phyloP scores from a whole-genome alignment of 805 yeast genomes.

The Barnettozyma pratensis region DNA sequence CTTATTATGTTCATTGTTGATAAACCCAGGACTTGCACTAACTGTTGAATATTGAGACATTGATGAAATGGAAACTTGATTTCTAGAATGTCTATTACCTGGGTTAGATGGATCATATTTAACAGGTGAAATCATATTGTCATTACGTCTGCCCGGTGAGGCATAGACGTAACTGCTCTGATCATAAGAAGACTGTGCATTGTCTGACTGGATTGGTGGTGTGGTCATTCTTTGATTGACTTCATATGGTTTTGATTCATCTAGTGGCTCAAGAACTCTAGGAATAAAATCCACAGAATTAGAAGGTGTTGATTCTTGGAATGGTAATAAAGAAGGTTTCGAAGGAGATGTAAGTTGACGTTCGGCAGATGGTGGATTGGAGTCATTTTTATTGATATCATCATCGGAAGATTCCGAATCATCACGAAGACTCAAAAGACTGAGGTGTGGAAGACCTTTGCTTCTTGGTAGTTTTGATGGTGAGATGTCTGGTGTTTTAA shows the following conservation, averaged over 20 bases:
- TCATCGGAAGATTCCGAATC: constrained; percentile 16
- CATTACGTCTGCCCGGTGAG: constrained; percentile 1
- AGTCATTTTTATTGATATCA: constrained; percentile 4
- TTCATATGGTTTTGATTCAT: constrained; percentile 8
- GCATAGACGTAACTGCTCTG: background rate
- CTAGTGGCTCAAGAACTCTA: constrained; percentile 9
- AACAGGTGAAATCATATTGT: background rate
- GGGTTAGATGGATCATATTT: background rate
- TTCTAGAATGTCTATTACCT: constrained; percentile 6
- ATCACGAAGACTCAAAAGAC: constrained; percentile 20
- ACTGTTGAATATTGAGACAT: constrained; percentile 22
- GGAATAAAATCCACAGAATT: constrained; percentile 4
- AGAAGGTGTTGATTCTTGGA: background rate
- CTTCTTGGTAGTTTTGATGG: constrained; percentile 24
- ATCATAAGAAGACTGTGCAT: background rate
- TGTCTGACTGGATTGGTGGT: background rate
- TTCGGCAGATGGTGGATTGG: background rate
- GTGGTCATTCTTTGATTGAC: constrained; percentile 1
- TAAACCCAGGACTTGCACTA: constrained; percentile 7
- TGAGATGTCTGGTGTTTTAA: constrained; percentile 1
- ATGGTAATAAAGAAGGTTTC: background rate
- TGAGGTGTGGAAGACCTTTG: constrained; percentile 23
- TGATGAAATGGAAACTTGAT: constrained; percentile 19
- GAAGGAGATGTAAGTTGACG: background rate
- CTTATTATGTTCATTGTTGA: constrained; percentile 6